Evolutionary conservation across 2,329 filamentous ascomycete genomes (phyloP).

Genomic region (Xylaria sp.): DNA sequence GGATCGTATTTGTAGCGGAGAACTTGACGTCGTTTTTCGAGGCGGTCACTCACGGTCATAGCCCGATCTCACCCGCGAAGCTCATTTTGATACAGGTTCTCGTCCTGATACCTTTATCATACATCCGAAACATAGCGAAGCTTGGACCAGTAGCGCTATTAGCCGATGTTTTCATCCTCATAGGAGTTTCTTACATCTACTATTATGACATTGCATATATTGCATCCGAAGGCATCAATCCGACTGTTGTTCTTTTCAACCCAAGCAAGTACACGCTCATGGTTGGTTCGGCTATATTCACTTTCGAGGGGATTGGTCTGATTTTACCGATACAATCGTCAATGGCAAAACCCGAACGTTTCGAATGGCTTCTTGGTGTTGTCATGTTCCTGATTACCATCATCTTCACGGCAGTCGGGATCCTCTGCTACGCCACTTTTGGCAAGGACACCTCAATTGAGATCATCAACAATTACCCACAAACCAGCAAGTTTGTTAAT

Average conservation of each 20-base stretch:
- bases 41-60: conserved; percentile 64
- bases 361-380: conserved; percentile 70
- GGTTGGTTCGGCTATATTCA: conserved; percentile 79
- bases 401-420: conserved; percentile 77
- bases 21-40: conserved; percentile 75
- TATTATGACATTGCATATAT: conserved; percentile 72
- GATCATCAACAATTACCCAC: conserved; percentile 80
- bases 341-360: conserved; percentile 76
- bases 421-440: conserved; percentile 79
- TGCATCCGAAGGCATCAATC: conserved; percentile 64
- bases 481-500: conserved; percentile 76
- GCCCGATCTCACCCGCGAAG: conserved; percentile 63
- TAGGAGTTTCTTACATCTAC: conserved; percentile 79
- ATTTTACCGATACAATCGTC: conserved; percentile 80
- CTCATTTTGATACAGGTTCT: conserved; percentile 75
- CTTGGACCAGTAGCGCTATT: conserved; percentile 75
- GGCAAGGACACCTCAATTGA: conserved; percentile 75
- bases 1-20: conserved; percentile 80
- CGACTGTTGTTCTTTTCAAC: conserved; percentile 75
- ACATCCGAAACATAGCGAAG: conserved; percentile 80
- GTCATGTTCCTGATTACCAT: conserved; percentile 80
- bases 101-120: conserved; percentile 71
- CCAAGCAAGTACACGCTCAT: conserved; percentile 74
- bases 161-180: conserved; percentile 76
- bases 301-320: conserved; percentile 80